Base-by-base conservation (phyloP, 169 alveolate genomes). In the Babesia divergens region DNA sequence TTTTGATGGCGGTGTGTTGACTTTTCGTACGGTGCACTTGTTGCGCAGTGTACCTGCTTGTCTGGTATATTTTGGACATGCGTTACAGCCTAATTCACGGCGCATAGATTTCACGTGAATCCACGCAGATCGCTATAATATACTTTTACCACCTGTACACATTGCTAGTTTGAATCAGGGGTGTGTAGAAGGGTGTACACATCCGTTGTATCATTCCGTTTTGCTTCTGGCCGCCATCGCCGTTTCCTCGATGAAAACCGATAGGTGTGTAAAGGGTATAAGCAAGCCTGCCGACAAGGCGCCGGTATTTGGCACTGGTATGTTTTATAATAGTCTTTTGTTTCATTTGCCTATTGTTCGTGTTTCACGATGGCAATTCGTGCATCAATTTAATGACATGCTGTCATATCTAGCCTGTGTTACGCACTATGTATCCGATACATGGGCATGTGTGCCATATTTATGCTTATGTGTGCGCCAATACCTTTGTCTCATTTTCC, bases 281-380 rank as follows among this genome's bases (percentile, higher is more conserved):
- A 24, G 42, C 1, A 1, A 5, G 28, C 69, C 54, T 16, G 51
- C 35, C 14, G 51, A 24, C 14, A 59, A 59, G 50, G 13, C 69
- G 43, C 40, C 51, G 5, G 69, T 32, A 7, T 59, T 0, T 42
- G 55, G 26, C 42, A 11, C 18, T 24, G 69, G 69, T 59, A 59
- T 8, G 69, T 59, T 35, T 37, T 0, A n/a, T n/a, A n/a, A n/a
- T n/a, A n/a, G n/a, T n/a, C n/a, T n/a, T n/a, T n/a, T n/a, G n/a
- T n/a, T n/a, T n/a, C n/a, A n/a, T n/a, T n/a, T n/a, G n/a, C n/a
- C n/a, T n/a, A n/a, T n/a, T n/a, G n/a, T n/a, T n/a, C n/a, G n/a
- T n/a, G n/a, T n/a, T n/a, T n/a, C n/a, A n/a, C n/a, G n/a, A n/a
- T n/a, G n/a, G n/a, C n/a, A n/a, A n/a, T n/a, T n/a, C n/a, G n/a